Base-by-base conservation (phyloP, 164 flowering plant species). In the Nymphaea colorata region DNA sequence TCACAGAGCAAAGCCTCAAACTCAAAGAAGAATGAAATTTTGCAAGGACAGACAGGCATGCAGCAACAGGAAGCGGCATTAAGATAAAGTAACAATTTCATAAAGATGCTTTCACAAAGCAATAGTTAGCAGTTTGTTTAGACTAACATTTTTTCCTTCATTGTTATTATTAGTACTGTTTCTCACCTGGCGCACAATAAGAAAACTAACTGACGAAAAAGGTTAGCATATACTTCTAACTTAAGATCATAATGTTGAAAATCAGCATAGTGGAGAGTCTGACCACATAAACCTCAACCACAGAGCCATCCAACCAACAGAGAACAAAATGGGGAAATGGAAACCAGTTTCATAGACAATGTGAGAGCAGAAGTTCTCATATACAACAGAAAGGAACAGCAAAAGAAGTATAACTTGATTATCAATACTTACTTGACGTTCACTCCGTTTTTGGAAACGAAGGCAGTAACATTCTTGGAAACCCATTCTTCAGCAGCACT, bases 401-500 rank as follows among this genome's bases (percentile, higher is more conserved):
- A 51, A 51, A 51, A 4, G 14, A 51, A 8, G 14, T 51, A 51
- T 51, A 15, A 51, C 57, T 51, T 8, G 36, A 15, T 51, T 8
- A 51, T 51, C 14, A 51, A 15, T 51, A 55, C 44, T 71, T 43
- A 89, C 98, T 85, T 86, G 82, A 91, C 89, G 72, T 85, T 79
- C 61, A 89, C 97, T 62, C 72, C 78, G 62, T 76, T 67, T 47
- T 14, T 44, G 70, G 79, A 18, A 64, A 89, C 62, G 74, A 86
- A 90, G 3, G 74, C 5, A 42, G 97, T 83, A n/a, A 94, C 91
- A 81, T 94, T 94, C 57, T 85, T 70, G 18, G 86, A 11, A 59
- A 94, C 98, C 98, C 98, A 94, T 67, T 77, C 82, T 72, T 91
- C 92, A 72, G 97, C 99, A 64, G 93, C 90, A 74, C 85, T 87